phyloP scores from a whole-genome alignment of 2,329 filamentous ascomycete species.

The Fusarium sp. region DNA sequence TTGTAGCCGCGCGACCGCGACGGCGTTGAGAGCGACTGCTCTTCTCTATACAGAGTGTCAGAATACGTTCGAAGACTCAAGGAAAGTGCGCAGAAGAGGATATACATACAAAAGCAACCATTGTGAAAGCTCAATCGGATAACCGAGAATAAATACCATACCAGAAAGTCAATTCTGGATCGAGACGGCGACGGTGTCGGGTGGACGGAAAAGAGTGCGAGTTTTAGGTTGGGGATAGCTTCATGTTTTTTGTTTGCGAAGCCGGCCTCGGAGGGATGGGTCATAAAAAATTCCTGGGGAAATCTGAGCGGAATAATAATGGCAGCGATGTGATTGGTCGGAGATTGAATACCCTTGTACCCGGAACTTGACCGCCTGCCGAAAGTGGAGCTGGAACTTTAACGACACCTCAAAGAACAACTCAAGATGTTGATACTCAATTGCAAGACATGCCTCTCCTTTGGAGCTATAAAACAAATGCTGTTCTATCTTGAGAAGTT shows the following conservation, averaged over 20 bases:
- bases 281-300: constrained; percentile 28
- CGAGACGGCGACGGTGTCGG: not conserved
- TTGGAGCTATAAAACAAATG: accelerated
- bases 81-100: no score
- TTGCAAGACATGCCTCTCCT: not conserved
- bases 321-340: not conserved
- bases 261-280: constrained; percentile 29
- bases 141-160: not conserved
- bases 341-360: constrained; percentile 1
- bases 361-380: constrained; percentile 19
- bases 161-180: not conserved
- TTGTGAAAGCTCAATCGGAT: not conserved
- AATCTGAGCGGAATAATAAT: constrained; percentile 14
- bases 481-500: accelerated
- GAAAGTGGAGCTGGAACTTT: constrained; percentile 1
- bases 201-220: not conserved
- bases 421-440: not conserved
- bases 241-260: constrained; percentile 18
- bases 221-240: constrained; percentile 27
- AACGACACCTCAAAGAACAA: not conserved
- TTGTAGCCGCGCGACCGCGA: constrained; percentile 9
- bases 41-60: constrained; percentile 6
- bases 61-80: no score
- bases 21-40: constrained; percentile 27
- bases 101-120: constrained; percentile 23